phyloP scores from a whole-genome alignment of 805 yeast species.

The Wickerhamiella bombiphila region DNA sequence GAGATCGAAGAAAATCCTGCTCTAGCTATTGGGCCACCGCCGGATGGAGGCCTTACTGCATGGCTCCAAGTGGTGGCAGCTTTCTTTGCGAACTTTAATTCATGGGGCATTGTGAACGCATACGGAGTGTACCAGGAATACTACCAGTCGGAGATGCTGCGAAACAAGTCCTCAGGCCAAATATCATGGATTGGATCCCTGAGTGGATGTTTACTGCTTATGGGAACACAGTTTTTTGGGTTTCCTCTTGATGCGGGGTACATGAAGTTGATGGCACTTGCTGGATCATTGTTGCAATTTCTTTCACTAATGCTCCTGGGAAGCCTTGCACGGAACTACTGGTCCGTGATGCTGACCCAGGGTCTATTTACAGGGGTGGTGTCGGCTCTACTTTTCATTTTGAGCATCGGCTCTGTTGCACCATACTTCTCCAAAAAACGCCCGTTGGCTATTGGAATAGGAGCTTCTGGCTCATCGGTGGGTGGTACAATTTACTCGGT shows the following conservation, averaged over 20 bases:
- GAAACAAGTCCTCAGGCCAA: conserved; percentile 7
- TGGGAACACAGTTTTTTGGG: conserved; percentile 19
- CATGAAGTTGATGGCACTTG: conserved; percentile 15
- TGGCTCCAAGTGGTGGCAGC: conserved; percentile 20
- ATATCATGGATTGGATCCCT: conserved; percentile 18
- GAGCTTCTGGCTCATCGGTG: conserved; percentile 36
- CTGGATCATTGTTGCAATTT: conserved; percentile 17
- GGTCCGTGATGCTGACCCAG: conserved; percentile 39
- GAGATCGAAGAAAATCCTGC: conserved; percentile 1
- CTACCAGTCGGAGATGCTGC: conserved; percentile 5
- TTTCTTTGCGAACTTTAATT: conserved; percentile 15
- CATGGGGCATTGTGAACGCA: conserved; percentile 18
- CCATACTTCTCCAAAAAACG: conserved; percentile 33
- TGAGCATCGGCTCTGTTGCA: conserved; percentile 31
- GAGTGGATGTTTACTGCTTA: conserved; percentile 11
- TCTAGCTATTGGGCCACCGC: conserved; percentile 13
- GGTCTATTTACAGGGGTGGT: conserved; percentile 37
- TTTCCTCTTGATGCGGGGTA: conserved; percentile 21
- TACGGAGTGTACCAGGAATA: conserved; percentile 19
- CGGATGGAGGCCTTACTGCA: conserved; percentile 18
- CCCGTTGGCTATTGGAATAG: conserved; percentile 33
- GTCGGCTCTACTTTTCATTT: conserved; percentile 29
- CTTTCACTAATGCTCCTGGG: conserved; percentile 21
- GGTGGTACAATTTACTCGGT: conserved; percentile 39
- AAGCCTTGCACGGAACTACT: conserved; percentile 27